Evolutionary conservation across 176 grass and related monocot genomes (phyloP).

Genomic region (Thalia dealbata): DNA sequence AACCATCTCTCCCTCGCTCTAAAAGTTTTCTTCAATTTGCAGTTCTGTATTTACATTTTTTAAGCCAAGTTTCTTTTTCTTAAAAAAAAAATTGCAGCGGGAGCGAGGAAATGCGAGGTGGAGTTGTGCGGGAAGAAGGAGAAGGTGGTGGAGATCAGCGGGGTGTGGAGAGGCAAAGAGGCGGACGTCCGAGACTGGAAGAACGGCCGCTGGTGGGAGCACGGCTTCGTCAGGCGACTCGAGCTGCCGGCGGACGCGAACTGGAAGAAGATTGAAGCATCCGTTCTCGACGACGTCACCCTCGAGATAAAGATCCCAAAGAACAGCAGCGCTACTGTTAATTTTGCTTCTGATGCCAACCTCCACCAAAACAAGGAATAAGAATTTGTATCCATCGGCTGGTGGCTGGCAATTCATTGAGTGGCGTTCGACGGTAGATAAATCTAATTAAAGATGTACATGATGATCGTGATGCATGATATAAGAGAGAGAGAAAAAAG

Average conservation of each 20-base stretch:
- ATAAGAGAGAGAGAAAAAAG: too few species aligned
- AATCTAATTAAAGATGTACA: too few species aligned
- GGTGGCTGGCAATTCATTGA: too few species aligned
- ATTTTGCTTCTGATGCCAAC: slow-evolving; percentile 20
- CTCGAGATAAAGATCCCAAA: slow-evolving; percentile 74
- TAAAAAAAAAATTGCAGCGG: too few species aligned
- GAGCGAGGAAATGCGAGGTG: slow-evolving; percentile 64
- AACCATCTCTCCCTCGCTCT: too few species aligned
- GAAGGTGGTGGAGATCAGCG: slow-evolving; percentile 75
- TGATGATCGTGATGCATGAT: too few species aligned
- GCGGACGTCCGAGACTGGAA: slow-evolving; percentile 57
- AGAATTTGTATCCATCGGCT: too few species aligned
- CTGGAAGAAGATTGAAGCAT: slow-evolving; percentile 60
- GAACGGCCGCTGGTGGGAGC: slow-evolving; percentile 72
- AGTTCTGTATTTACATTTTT: too few species aligned
- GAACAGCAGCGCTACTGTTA: slow-evolving; percentile 12
- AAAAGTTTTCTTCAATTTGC: too few species aligned
- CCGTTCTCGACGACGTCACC: slow-evolving; percentile 34
- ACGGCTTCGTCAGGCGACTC: slow-evolving; percentile 72
- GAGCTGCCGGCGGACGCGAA: slow-evolving; percentile 76
- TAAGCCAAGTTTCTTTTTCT: too few species aligned
- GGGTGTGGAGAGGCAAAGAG: slow-evolving; percentile 45
- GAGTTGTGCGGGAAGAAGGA: slow-evolving; percentile 51
- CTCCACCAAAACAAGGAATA: background rate
- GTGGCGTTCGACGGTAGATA: too few species aligned